These are phyloP conservation scores for Gossypium australe DNA, from an alignment of 345 rosid species.

Conservation along the genomic window DNA sequence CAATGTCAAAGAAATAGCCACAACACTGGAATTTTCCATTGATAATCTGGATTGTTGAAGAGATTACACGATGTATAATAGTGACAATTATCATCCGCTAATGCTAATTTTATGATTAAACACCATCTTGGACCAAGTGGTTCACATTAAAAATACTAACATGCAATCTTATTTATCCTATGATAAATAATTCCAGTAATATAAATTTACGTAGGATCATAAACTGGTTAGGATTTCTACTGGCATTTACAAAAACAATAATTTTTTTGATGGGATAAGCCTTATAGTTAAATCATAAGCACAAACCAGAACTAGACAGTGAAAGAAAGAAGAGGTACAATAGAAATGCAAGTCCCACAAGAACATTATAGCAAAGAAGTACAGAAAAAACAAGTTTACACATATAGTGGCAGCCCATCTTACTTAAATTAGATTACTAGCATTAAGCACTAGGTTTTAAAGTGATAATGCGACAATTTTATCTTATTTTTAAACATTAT, in stretches of 20 bases:
- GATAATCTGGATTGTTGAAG: too few species aligned
- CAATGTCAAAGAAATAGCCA: too few species aligned
- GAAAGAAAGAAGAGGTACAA: neutral
- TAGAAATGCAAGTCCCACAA: neutral
- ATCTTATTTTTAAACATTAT: too few species aligned
- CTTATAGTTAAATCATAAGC: neutral
- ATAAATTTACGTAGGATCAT: neutral
- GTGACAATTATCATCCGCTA: neutral
- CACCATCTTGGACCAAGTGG: neutral
- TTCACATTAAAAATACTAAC: neutral
- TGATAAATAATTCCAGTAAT: neutral
- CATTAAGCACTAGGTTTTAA: too few species aligned
- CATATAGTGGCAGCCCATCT: too few species aligned
- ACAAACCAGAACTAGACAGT: neutral
- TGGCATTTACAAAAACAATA: neutral
- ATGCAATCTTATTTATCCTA: neutral
- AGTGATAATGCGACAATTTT: too few species aligned
- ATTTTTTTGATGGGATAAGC: neutral
- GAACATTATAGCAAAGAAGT: neutral
- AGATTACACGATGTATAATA: too few species aligned
- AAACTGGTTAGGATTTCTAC: neutral
- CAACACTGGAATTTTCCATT: too few species aligned
- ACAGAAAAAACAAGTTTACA: too few species aligned
- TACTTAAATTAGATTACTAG: too few species aligned
- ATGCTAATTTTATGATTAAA: slow-evolving; percentile 1